phyloP scores from a whole-genome alignment of 495 filamentous ascomycete genomes.

The Chaetomium fimeti region DNA sequence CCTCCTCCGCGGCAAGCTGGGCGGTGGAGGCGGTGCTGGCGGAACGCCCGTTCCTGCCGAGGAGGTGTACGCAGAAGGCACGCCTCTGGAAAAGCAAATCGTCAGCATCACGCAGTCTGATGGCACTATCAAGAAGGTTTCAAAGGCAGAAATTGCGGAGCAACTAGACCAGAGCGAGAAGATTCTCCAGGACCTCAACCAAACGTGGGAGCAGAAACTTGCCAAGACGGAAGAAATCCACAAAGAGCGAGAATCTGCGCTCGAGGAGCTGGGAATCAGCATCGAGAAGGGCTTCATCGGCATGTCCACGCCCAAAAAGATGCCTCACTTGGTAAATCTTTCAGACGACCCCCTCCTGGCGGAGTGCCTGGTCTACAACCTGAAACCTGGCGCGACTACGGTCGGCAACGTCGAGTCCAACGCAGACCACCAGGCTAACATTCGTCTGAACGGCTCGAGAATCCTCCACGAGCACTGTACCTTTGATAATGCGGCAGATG shows the following conservation, averaged over 20 bases:
- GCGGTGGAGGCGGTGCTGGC: conserved; percentile 56
- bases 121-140: conserved; percentile 88
- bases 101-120: conserved; percentile 88
- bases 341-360: conserved; percentile 94
- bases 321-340: conserved; percentile 97
- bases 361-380: conserved; percentile 96
- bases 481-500: conserved; percentile 85
- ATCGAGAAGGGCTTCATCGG: conserved; percentile 98
- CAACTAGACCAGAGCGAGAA: conserved; percentile 96
- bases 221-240: conserved; percentile 94
- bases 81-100: conserved; percentile 91
- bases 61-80: conserved; percentile 85
- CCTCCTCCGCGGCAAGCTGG: conserved; percentile 81
- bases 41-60: conserved; percentile 55
- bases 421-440: conserved; percentile 75
- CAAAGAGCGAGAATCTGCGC: conserved; percentile 90
- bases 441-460: conserved; percentile 88
- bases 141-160: conserved; percentile 96
- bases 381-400: conserved; percentile 90
- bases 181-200: conserved; percentile 91
- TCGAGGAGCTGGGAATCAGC: conserved; percentile 96
- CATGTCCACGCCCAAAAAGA: conserved; percentile 93
- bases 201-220: conserved; percentile 98
- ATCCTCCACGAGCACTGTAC: conserved; percentile 90
- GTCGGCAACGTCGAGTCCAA: conserved; percentile 88